Percentiles rank a stretch among this genome's conserved stretches.
Conservation (phyloP, 148 eudicot species). For the Rhododendron williamsianum region DNA sequence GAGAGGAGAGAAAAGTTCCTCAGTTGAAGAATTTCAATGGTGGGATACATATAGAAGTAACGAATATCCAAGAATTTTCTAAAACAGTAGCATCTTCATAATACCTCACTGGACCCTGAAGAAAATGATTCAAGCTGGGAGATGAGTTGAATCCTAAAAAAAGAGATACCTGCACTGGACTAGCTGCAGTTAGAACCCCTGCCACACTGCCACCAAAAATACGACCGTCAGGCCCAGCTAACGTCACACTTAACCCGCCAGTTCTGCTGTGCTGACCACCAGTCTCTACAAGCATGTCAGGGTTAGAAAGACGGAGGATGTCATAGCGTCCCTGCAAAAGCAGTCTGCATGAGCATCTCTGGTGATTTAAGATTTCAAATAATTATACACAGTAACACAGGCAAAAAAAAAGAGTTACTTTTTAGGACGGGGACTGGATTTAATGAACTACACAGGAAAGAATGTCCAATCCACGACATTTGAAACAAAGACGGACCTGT, state of each 20-base stretch:
- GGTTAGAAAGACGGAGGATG: slow-evolving; percentile 27
- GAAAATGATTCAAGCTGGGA: neutral
- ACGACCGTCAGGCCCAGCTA: slow-evolving; percentile 26
- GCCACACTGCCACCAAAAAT: slow-evolving; percentile 34
- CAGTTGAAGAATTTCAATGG: neutral
- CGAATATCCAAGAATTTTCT: neutral
- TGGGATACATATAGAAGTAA: neutral
- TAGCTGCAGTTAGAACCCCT: slow-evolving; percentile 28
- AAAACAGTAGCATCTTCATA: neutral
- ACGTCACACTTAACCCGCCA: slow-evolving; percentile 22
- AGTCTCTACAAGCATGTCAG: slow-evolving; percentile 21
- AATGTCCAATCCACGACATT: neutral
- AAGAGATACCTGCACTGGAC: slow-evolving; percentile 26
- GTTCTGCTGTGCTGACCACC: slow-evolving; percentile 27
- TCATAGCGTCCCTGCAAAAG: slow-evolving; percentile 31
- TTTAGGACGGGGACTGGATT: neutral
- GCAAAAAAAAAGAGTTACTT: neutral
- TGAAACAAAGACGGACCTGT: neutral
- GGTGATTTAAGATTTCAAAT: neutral
- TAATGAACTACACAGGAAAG: neutral
- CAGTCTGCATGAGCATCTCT: neutral
- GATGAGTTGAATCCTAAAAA: neutral
- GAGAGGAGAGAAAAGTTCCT: neutral
- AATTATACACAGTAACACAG: neutral
- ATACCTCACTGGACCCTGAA: neutral